Percentiles rank a stretch among this genome's conserved stretches.
phyloP scores from a whole-genome alignment of 2,329 filamentous ascomycete genomes.

The Cercospora brassicicola region DNA sequence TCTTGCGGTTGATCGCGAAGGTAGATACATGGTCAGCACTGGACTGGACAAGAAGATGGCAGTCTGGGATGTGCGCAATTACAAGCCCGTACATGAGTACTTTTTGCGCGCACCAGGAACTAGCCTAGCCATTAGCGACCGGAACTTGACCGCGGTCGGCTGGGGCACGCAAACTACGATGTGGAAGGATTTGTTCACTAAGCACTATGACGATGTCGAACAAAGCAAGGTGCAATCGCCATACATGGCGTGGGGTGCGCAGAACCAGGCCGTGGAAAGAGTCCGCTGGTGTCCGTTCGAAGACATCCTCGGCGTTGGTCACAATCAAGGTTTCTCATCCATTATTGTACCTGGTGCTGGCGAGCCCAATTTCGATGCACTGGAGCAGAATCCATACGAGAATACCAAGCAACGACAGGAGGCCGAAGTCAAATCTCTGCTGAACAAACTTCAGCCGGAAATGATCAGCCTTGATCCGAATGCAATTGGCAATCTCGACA shows the following conservation, averaged over 20 bases:
- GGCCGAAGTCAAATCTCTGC: conserved; percentile 79
- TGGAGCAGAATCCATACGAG: conserved; percentile 95
- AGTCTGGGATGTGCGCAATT: conserved; percentile 95
- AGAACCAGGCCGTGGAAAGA: conserved; percentile 76
- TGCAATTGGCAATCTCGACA: conserved; percentile 84
- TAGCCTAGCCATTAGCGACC: conserved; percentile 84
- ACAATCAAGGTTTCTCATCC: conserved; percentile 82
- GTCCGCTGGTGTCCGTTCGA: conserved; percentile 93
- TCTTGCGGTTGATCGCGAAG: conserved; percentile 81
- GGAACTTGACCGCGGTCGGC: conserved; percentile 80
- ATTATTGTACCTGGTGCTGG: conserved; percentile 92
- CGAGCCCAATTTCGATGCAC: conserved; percentile 91
- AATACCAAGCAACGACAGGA: conserved; percentile 90
- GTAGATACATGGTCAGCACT: conserved; percentile 91
- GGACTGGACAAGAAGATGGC: conserved; percentile 89
- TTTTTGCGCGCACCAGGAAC: conserved; percentile 79
- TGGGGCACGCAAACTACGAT: conserved; percentile 87
- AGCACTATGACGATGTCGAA: conserved; percentile 57
- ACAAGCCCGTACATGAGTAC: conserved; percentile 88
- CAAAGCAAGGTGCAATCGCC: conserved; percentile 80
- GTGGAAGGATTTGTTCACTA: conserved; percentile 87
- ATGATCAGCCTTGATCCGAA: conserved; percentile 96
- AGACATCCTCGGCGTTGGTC: conserved; percentile 82
- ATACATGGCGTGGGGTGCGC: conserved; percentile 90
- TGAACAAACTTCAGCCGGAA: conserved; percentile 93